Conservation (phyloP, 768 basidiomycete species). For the Lentinus tigrinus region DNA sequence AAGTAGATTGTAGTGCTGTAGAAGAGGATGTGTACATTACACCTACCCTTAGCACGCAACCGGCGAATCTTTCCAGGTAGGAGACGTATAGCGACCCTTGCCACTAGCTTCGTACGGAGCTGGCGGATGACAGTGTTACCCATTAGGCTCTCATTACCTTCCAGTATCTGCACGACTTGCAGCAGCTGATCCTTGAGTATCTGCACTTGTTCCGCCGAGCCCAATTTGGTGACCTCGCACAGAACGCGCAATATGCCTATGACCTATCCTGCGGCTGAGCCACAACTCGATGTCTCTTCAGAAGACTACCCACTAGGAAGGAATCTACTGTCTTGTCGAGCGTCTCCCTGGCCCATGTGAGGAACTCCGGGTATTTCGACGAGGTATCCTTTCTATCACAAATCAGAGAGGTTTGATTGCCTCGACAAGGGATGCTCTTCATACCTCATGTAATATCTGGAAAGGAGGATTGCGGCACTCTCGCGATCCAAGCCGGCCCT, state of each 20-base stretch:
- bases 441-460: constrained; percentile 78
- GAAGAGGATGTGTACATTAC: neutral
- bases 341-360: constrained; percentile 43
- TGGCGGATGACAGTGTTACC: constrained; percentile 71
- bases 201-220: constrained; percentile 52
- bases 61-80: constrained; percentile 47
- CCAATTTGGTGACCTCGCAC: constrained; percentile 68
- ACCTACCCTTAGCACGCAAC: constrained; percentile 43
- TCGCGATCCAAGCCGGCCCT: constrained; percentile 85
- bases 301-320: constrained; percentile 46
- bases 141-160: constrained; percentile 38
- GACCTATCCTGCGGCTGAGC: constrained; percentile 39
- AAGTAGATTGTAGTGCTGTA: neutral
- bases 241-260: constrained; percentile 70
- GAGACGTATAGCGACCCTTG: constrained; percentile 61
- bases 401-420: constrained; percentile 14
- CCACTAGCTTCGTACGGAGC: constrained; percentile 62
- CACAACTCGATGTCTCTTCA: too few relatives aligned
- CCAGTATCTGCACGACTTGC: constrained; percentile 43
- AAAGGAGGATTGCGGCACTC: constrained; percentile 76
- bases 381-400: constrained; percentile 56
- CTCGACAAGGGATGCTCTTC: constrained; percentile 23
- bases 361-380: constrained; percentile 49
- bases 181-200: constrained; percentile 44
- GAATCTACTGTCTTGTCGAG: constrained; percentile 42